Base-by-base conservation (phyloP, 1,284 basidiomycete species). In the Cystobasidiaceae sp. region DNA sequence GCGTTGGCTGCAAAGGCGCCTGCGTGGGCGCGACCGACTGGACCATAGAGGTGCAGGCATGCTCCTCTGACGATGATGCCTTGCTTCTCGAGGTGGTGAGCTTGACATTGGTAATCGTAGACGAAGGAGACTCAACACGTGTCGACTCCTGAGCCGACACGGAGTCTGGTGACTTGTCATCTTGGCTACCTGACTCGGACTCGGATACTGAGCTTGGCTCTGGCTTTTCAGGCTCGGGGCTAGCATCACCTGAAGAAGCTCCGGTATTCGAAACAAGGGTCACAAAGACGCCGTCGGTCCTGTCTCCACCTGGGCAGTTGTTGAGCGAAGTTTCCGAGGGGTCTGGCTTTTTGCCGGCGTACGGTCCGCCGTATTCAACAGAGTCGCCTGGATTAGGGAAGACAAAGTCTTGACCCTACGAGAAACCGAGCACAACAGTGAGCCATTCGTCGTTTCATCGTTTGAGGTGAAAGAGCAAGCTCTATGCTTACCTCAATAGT, bases 361-460 rank as follows among this genome's bases (percentile, higher is more conserved):
- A 64, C 17, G 33, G 55, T 23, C 61, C 61, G 11, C 61, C 61
- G 52, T 64, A 64, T 21, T 54, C 61, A 17, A 64, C 61, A n/a
- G 61, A 64, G 46, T 46, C 51, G 39, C 61, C 61, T 17, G 61
- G 61, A 39, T 64, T 64, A 4, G 61, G 61, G 44, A 64, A 64
- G 37, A 64, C 61, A 23, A 64, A 4, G 32, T 64, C 61, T 32
- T 64, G 51, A 13, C 52, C 60, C 50, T 61, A 27, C 9, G 23
- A 46, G 9, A 11, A 51, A 33, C 19, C 7, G 11, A 51, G 52
- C 25, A 17, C 19, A 41, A 23, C 32, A 19, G 19, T 39, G 8
- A 6, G 17, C 9, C 21, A 49, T 49, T 27, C 23, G 46, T 27
- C 27, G 37, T 11, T 9, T 28, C 8, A 46, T 46, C 13, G 13